phyloP scores from a whole-genome alignment of 495 filamentous ascomycete genomes.

The Talaromyces stipitatus region DNA sequence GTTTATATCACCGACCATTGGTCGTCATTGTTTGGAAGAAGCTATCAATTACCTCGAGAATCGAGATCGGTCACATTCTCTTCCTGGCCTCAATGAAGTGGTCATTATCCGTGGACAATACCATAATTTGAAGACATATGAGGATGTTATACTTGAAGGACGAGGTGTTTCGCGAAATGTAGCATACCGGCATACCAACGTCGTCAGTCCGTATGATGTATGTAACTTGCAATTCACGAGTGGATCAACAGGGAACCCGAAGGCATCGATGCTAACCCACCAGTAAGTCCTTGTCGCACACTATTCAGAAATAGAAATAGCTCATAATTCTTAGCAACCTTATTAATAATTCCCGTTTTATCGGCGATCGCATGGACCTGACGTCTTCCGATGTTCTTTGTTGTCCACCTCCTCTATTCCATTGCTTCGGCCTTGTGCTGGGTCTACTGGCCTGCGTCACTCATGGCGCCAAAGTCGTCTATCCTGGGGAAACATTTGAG shows the following conservation, averaged over 20 bases:
- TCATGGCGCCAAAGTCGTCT: conserved; percentile 59
- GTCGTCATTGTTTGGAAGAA: conserved; percentile 44
- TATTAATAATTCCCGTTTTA: conserved; percentile 62
- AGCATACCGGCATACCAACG: conserved; percentile 24
- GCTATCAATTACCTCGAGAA: conserved; percentile 28
- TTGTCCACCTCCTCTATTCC: conserved; percentile 65
- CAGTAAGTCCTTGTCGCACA: too few species aligned
- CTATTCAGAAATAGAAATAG: background rate
- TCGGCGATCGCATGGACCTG: conserved; percentile 60
- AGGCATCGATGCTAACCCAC: conserved; percentile 70
- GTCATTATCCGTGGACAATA: conserved; percentile 48
- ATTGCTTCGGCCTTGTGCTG: conserved; percentile 68
- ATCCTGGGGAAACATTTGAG: conserved; percentile 58
- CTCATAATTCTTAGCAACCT: conserved; percentile 41
- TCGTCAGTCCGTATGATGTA: conserved; percentile 49
- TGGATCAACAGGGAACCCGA: conserved; percentile 63
- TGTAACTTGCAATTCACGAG: conserved; percentile 67
- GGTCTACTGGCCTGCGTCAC: conserved; percentile 60
- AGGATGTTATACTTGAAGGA: conserved; percentile 38
- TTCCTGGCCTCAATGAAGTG: conserved; percentile 29
- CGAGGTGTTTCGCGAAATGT: conserved; percentile 14
- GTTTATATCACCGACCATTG: conserved; percentile 57
- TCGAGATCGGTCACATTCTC: conserved; percentile 12
- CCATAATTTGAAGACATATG: conserved; percentile 43
- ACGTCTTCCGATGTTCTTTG: conserved; percentile 55